Conservation (phyloP, 1,139 yeast species). For the Hansenula lynferdii region DNA sequence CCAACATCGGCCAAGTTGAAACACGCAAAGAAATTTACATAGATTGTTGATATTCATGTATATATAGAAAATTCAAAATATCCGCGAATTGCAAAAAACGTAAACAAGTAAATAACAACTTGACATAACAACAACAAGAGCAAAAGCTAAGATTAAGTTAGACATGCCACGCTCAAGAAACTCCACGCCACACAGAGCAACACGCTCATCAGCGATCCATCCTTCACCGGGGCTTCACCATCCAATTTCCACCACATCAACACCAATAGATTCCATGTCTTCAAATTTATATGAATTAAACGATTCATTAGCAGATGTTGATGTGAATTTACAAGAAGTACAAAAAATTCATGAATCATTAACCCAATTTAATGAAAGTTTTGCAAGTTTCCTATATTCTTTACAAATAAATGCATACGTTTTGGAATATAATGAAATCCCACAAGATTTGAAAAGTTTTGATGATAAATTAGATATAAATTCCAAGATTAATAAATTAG, state of each 20-base stretch:
- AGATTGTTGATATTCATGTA: no score
- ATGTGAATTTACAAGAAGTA: slow-evolving; percentile 42
- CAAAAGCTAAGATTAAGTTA: no score
- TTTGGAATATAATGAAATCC: slow-evolving; percentile 51
- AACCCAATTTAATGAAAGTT: slow-evolving; percentile 54
- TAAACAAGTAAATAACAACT: slow-evolving; percentile 8
- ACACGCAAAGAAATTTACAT: slow-evolving; percentile 33
- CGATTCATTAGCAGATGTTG: slow-evolving; percentile 51
- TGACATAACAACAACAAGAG: not conserved
- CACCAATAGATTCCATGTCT: slow-evolving; percentile 20
- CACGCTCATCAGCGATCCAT: slow-evolving; percentile 13
- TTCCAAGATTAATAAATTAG: slow-evolving; percentile 15
- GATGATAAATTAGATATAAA: slow-evolving; percentile 12
- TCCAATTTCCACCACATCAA: slow-evolving; percentile 13
- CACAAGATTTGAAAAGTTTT: slow-evolving; percentile 24
- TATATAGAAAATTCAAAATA: no score
- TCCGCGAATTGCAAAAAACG: not conserved
- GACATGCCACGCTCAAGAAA: slow-evolving; percentile 11
- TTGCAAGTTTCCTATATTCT: slow-evolving; percentile 60
- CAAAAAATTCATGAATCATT: slow-evolving; percentile 44
- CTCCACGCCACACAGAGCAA: slow-evolving; percentile 17
- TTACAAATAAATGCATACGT: slow-evolving; percentile 67
- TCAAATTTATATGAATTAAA: slow-evolving; percentile 33
- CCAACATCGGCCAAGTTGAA: slow-evolving; percentile 39
- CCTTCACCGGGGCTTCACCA: slow-evolving; percentile 21